Base-by-base conservation (phyloP, 1,284 basidiomycete species). In the Ustilago nuda region DNA sequence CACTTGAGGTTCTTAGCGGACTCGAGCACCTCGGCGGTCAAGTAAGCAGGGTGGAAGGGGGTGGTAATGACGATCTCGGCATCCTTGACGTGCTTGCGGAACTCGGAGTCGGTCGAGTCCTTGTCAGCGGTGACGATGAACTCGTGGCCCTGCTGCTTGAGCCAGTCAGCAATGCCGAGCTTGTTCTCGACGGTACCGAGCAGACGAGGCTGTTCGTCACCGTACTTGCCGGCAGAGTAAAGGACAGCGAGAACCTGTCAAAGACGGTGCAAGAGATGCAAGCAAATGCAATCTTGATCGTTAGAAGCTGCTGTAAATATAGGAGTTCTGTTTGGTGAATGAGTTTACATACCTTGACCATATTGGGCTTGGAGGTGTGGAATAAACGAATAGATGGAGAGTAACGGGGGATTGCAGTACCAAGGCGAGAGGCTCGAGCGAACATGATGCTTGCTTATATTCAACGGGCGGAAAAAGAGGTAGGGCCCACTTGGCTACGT, bases 1-100 rank as follows among this genome's bases (percentile, higher is more conserved):
- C 96, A 87, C 88, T 95, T 96, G 82, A 98, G 90, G 83, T 96
- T 95, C 87, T 92, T 92, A 41, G 95, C 93, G 89, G 93, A 88
- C 52, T 80, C 89, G 78, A 96, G 87, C 71, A 95, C 88, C 9
- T 95, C 93, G 45, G 88, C 89, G 7, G 93, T 95, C 69, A 95
- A 90, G 87, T 97, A 96, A 75, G 91, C 94, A 0, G 86, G 87
- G 79, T 87, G 87, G 91, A 94, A 98, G 11, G 95, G 94, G 0
- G 94, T 97, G 17, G 94, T 95, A 87, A 95, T 83, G 56, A 86
- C 76, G 60, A 86, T 85, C 46, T 87, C 87, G 50, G 87, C 84
- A 85, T 95, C 94, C 66, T 90, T 89, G 74, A 97, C 89, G 86
- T 97, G 89, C 87, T 94, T 93, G 85, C 94, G 91, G 89, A 98